Evolutionary conservation across 805 yeast species (phyloP), one percentile per base, ranked within the genome.

Genomic region (Spathaspora girioi): DNA sequence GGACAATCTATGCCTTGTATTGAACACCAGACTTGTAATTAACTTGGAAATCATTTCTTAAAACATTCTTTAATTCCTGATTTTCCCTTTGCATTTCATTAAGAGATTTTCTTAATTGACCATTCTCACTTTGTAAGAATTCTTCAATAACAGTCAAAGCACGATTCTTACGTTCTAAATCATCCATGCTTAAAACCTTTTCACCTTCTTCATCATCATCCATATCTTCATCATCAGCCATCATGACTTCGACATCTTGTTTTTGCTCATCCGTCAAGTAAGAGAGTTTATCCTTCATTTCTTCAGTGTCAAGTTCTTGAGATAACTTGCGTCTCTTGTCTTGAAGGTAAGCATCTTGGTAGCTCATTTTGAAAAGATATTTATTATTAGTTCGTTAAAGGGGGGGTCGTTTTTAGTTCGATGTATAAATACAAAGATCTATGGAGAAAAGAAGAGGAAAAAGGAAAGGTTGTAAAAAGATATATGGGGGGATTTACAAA

Each of bases 291-390:
- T 49, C 52, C 26, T 44, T 20, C 52, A 49, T 49, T 23, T 43
- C 32, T 2, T 45, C 48, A n/a, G 27, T 10, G 35, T 42, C 50
- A 29, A 50, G 41, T 35, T 46, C 53, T 41, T 50, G 50, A 47
- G 47, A 41, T 23, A 50, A 50, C 23, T 50, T 50, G 23, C 53
- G 50, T 35, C 43, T 50, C 44, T 50, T 50, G 31, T 50, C 53
- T 50, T 50, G 50, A 47, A 47, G 26, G 50, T 45, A 49, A 46
- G 52, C 49, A 29, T 44, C 49, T 49, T 49, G 45, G 45, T 45
- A 49, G 52, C 48, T 50, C 53, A 50, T 50, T 47, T 50, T 50
- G 53, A 46, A 50, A 45, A 50, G 19, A 38, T 18, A 26, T 1
- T 45, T 31, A 20, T 15, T 42, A 20, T 20, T 11, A 18, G 5